Evolutionary conservation across 1,284 basidiomycete species (phyloP), one percentile per base, ranked within the genome.

Genomic region (Cutaneotrichosporon dermatis): DNA sequence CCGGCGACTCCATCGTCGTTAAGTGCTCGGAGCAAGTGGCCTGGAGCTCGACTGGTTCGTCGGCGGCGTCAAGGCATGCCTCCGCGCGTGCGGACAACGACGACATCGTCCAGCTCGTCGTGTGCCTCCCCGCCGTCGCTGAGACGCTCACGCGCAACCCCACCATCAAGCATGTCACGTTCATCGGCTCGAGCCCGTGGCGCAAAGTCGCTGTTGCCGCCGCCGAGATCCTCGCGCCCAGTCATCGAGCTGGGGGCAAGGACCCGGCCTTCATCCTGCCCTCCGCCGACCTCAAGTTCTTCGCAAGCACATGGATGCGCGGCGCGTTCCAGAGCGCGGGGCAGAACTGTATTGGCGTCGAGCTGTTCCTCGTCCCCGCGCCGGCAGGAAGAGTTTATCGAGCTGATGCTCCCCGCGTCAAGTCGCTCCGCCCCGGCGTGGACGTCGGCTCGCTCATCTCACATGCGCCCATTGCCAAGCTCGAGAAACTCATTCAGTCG

Each of bases 291-390:
- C 59, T 83, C 7, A 68, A 74, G 13, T 80, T 75, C 60, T 83
- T 82, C 60, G 71, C 75, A 2, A 78, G 78, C 11, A 82, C 80
- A 0, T 82, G 78, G 84, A 87, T 95, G 86, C 87, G 92, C 52
- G 91, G 89, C 45, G 83, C 90, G 57, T 95, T 89, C 58, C 59
- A 50, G 39, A 55, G 69, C 57, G 69, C 75, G 44, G 95, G 95
- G 13, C 95, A 98, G 79, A 98, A 98, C 75, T 99, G 95, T 74
- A 95, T 96, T 66, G 93, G 94, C 35, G 90, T 95, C 60, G 95
- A 99, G 76, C 85, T 93, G 0, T 85, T 97, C 65, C 84, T 98
- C 49, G 91, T 98, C 39, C 62, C 62, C 59, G 62, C 35, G 13
- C 52, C 42, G 53, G 15, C 62, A 64, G 49, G 83, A 88, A 37